Evolutionary conservation across 1,284 basidiomycete species (phyloP).

Genomic region (Cystobasidium pallidum): DNA sequence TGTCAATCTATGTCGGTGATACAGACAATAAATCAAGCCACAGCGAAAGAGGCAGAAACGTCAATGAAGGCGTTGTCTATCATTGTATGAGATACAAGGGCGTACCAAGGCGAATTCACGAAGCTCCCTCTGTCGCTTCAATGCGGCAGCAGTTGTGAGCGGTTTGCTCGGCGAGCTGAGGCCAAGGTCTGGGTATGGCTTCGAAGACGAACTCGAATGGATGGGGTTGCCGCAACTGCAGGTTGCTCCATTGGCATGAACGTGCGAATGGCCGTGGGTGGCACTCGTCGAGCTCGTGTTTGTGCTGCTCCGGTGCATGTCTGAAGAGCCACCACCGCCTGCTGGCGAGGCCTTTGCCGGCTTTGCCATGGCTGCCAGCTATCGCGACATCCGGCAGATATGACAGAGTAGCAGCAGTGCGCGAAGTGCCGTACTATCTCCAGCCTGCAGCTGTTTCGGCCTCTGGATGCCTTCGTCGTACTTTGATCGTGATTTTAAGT

Average conservation of each 20-base stretch:
- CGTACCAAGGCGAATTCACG: conserved; percentile 41
- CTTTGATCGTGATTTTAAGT: conserved; percentile 7
- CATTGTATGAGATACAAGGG: no score
- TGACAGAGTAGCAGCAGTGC: neutral
- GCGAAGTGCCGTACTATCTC: neutral
- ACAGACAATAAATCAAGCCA: neutral
- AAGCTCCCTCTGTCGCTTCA: conserved; percentile 40
- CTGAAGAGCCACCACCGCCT: neutral
- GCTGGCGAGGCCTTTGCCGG: neutral
- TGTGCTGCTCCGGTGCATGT: conserved; percentile 27
- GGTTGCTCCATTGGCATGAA: conserved; percentile 12
- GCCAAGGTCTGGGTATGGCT: conserved; percentile 14
- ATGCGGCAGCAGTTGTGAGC: conserved; percentile 25
- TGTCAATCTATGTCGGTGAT: conserved; percentile 31
- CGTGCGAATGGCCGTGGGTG: conserved; percentile 11
- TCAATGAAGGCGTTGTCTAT: neutral
- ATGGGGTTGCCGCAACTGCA: conserved; percentile 38
- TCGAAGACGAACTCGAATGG: conserved; percentile 4
- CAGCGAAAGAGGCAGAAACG: neutral
- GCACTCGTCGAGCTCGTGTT: conserved; percentile 19
- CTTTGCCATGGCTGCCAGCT: conserved; percentile 23
- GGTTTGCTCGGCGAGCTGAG: conserved; percentile 31
- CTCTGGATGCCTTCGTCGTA: neutral
- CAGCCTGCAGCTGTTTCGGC: neutral
- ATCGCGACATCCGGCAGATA: conserved; percentile 12